Base-by-base conservation (phyloP, 495 filamentous ascomycete species). In the Tuber umbilicatum region DNA sequence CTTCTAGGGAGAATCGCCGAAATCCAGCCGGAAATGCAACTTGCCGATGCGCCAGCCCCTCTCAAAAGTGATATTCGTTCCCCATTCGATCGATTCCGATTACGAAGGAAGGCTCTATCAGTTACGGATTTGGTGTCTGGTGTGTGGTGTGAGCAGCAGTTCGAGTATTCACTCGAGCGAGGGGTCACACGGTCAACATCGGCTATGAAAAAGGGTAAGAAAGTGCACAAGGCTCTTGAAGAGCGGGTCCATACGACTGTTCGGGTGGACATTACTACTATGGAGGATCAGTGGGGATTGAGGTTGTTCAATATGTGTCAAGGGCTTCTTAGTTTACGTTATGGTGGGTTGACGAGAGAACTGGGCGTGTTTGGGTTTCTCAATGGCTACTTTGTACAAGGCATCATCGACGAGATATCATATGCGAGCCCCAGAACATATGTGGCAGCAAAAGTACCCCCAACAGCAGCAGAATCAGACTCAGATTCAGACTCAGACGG, bases 111-210 rank as follows among this genome's bases (percentile, higher is more conserved):
- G 78, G 88, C 91, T 0, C 88, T 99, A n/a, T 93, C 92, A 1
- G 95, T 99, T 6, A 92, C 93, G 2, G 95, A 99, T 83, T 82
- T 99, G 64, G 88, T 94, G 2, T 91, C 91, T 21, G 93, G 93
- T 2, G 89, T 94, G 14, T 99, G 95, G 95, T 99, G 95, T 82
- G 96, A 99, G 83, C 84, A 97, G 68, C 95, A 99, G 82, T 94
- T 97, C 78, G 92, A 89, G 86, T 98, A 93, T 85, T 90, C 88
- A 0, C 87, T 99, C 3, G 89, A 88, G 67, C 84, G 83, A 23
- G 96, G 96, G 27, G 87, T 86, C 78, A 94, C 90, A 83, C 89
- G 85, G 71, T 83, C 85, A 2, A 98, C 96, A 0, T 82, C 87
- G 16, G 93, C 92, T 1, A 99, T 99, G 95, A 91, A 90, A 80